These are phyloP conservation scores for Talaromyces stipitatus DNA, from an alignment of 495 filamentous ascomycete genomes.

Conservation along the genomic window DNA sequence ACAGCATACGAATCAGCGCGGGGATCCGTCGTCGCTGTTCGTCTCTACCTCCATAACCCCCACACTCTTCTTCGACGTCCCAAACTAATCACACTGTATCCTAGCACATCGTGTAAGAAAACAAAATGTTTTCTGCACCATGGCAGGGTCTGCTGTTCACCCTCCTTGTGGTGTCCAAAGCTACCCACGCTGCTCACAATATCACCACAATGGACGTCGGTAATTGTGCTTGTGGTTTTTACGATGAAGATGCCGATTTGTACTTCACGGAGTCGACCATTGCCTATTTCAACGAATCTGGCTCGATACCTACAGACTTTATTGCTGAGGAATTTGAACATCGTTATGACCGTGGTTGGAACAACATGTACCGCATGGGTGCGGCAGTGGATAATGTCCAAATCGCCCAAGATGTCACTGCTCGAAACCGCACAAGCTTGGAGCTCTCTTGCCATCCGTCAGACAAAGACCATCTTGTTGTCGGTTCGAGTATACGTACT, in stretches of 20 bases:
- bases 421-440: slow-evolving; percentile 12
- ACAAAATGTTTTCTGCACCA: background rate
- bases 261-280: slow-evolving; percentile 33
- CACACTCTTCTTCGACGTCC: background rate
- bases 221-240: slow-evolving; percentile 30
- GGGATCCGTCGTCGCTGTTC: background rate
- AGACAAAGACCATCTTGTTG: slow-evolving; percentile 20
- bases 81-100: background rate
- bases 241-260: slow-evolving; percentile 16
- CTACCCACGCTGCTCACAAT: background rate
- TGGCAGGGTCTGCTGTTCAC: background rate
- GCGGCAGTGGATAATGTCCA: slow-evolving; percentile 20
- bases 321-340: slow-evolving; percentile 23
- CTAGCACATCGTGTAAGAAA: background rate
- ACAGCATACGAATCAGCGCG: background rate
- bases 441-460: slow-evolving; percentile 13
- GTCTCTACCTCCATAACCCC: background rate
- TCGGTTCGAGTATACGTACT: slow-evolving; percentile 21
- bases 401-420: slow-evolving; percentile 11
- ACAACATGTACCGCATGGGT: slow-evolving; percentile 24
- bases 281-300: slow-evolving; percentile 35
- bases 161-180: background rate
- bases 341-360: slow-evolving; percentile 31
- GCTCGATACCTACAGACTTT: slow-evolving; percentile 13
- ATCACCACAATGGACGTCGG: background rate